These are phyloP conservation scores for Nitzschia sp. DNA, from an alignment of 108 stramenopile genomes.

Conservation along the genomic window DNA sequence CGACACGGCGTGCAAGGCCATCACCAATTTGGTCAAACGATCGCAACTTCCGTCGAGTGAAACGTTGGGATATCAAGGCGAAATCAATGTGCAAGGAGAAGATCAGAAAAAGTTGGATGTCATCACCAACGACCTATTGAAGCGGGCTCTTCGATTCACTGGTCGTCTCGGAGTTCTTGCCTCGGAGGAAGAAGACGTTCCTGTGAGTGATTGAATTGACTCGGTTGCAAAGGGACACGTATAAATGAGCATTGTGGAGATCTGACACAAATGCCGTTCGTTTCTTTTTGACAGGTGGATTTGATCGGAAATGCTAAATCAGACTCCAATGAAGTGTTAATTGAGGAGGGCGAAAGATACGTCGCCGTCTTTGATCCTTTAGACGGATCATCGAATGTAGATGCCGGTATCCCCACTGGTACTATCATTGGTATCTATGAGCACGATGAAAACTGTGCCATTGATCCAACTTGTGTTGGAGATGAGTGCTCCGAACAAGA, in stretches of 20 bases:
- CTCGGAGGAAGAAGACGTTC: conserved; percentile 80
- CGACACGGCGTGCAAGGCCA: conserved; percentile 85
- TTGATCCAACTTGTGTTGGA: conserved; percentile 47
- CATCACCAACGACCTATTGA: conserved; percentile 93
- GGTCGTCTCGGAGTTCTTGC: conserved; percentile 79
- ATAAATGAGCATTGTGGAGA: neutral
- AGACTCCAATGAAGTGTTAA: conserved; percentile 24
- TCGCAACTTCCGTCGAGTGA: conserved; percentile 65
- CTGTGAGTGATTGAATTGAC: conserved; percentile 41
- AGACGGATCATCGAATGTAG: conserved; percentile 97
- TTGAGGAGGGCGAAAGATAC: conserved; percentile 66
- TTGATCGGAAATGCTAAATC: conserved; percentile 17
- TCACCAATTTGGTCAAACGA: conserved; percentile 62
- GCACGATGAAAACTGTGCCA: conserved; percentile 66
- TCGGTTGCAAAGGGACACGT: neutral
- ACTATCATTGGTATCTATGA: conserved; percentile 92
- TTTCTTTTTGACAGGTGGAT: conserved; percentile 15
- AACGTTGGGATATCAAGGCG: conserved; percentile 72
- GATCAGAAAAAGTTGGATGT: conserved; percentile 94
- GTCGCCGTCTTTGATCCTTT: conserved; percentile 95
- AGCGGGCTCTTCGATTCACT: conserved; percentile 90
- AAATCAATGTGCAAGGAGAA: conserved; percentile 84
- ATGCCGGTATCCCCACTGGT: conserved; percentile 97
- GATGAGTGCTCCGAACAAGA: conserved; percentile 64
- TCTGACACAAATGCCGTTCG: neutral